Conservation (phyloP, 2,329 filamentous ascomycete genomes). For the Fusarium sp. region DNA sequence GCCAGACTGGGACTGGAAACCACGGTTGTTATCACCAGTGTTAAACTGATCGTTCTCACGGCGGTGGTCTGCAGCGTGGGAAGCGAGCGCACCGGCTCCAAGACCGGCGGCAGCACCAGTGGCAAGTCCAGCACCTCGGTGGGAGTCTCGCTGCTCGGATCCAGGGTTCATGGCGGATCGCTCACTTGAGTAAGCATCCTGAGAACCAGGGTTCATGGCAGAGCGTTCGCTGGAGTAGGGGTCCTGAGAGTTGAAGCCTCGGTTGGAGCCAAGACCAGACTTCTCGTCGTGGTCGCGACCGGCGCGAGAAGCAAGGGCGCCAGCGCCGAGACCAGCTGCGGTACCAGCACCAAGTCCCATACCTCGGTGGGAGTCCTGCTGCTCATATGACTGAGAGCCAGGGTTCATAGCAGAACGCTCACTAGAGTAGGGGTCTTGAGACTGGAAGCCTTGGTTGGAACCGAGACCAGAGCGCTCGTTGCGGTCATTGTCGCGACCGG, state of each 20-base stretch:
- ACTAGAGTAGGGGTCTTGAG: not conserved
- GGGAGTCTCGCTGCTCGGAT: not conserved
- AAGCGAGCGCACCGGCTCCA: constrained; percentile 20
- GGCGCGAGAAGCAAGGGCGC: not conserved
- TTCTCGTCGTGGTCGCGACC: not conserved
- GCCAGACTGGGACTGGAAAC: not conserved
- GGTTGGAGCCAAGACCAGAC: constrained; percentile 1
- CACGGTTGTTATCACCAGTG: not conserved
- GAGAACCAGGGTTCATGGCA: not conserved
- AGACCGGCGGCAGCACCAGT: constrained; percentile 21
- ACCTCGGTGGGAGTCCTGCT: constrained; percentile 1
- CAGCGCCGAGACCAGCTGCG: not conserved
- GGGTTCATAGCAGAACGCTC: not conserved
- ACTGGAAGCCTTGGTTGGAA: not conserved
- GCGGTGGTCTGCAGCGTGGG: not conserved
- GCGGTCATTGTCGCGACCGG: not conserved
- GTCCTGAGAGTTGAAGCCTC: not conserved
- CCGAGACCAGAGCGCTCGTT: not conserved
- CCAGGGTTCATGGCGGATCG: not conserved
- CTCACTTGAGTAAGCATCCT: not conserved
- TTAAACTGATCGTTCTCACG: not conserved
- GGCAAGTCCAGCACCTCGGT: not conserved
- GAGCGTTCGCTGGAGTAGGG: not conserved
- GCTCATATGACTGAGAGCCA: not conserved
- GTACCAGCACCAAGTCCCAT: constrained; percentile 1